Evolutionary conservation across 2,329 filamentous ascomycete species (phyloP).

Genomic region (Aspergillus sp.): DNA sequence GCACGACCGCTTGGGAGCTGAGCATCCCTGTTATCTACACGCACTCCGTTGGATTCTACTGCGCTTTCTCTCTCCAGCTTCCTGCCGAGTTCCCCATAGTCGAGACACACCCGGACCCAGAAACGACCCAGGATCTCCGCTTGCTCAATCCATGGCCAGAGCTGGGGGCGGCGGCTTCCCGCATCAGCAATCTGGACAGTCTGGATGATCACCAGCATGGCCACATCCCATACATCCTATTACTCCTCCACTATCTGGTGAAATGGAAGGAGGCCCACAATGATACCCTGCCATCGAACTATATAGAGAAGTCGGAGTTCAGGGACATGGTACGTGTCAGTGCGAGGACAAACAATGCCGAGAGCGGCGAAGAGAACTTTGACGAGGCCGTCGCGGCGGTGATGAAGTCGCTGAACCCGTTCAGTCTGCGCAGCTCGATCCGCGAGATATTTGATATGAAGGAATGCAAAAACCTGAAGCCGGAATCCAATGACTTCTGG

Average conservation of each 20-base stretch:
- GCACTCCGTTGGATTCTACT: conserved; percentile 87
- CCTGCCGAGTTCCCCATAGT: conserved; percentile 81
- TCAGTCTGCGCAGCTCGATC: conserved; percentile 58
- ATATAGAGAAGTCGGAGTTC: conserved; percentile 81
- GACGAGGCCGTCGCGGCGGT: conserved; percentile 84
- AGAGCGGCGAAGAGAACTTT: conserved; percentile 93
- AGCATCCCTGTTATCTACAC: conserved; percentile 69
- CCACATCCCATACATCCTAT: conserved; percentile 76
- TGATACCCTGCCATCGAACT: conserved; percentile 60
- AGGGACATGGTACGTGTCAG: conserved; percentile 58
- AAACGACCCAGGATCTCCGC: conserved; percentile 74
- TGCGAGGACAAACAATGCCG: conserved; percentile 61
- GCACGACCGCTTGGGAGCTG: conserved; percentile 43
- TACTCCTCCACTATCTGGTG: conserved; percentile 73
- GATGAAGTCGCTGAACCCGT: conserved; percentile 69
- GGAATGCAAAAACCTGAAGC: conserved; percentile 42
- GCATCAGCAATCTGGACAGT: conserved; percentile 57
- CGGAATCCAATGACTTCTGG: conserved; percentile 65
- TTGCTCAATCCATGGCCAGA: conserved; percentile 81
- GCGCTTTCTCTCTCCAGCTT: conserved; percentile 71
- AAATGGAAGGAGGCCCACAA: conserved; percentile 65
- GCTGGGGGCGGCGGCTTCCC: conserved; percentile 55
- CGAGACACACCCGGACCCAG: conserved; percentile 87
- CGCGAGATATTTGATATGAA: conserved; percentile 69
- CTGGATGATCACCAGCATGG: conserved; percentile 76